Evolutionary conservation across 257 asterid genomes (phyloP).

Genomic region (Primulina huaijiensis): DNA sequence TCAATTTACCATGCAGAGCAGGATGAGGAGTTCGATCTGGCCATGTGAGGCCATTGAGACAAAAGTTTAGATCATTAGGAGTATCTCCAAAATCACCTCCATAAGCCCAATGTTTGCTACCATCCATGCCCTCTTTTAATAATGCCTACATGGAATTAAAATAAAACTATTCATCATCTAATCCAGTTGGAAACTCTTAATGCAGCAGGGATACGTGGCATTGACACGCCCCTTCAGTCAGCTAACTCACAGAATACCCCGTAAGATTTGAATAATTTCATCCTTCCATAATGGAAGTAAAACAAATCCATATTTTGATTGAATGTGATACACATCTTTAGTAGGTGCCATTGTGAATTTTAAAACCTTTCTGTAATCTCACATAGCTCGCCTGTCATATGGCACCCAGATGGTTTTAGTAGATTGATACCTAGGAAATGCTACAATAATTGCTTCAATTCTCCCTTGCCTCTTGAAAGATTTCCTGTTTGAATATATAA

Average conservation of each 20-base stretch:
- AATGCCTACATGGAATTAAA: constrained; percentile 47
- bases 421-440: neutral
- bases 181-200: neutral
- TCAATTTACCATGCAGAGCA: constrained; percentile 64
- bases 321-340: neutral
- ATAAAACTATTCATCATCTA: neutral
- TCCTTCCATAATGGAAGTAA: neutral
- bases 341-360: neutral
- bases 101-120: constrained; percentile 87
- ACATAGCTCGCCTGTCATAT: too few species aligned
- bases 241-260: neutral
- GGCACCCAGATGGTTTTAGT: neutral
- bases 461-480: neutral
- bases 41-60: constrained; percentile 85
- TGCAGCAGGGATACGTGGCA: neutral
- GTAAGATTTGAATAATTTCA: too few species aligned
- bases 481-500: too few species aligned
- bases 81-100: constrained; percentile 96
- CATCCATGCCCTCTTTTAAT: constrained; percentile 64
- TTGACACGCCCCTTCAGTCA: too few species aligned
- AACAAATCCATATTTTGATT: neutral
- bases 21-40: constrained; percentile 99
- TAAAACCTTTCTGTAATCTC: too few species aligned
- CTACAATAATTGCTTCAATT: neutral
- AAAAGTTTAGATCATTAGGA: constrained; percentile 87